Percentiles rank a stretch among this genome's conserved stretches.
phyloP scores from a whole-genome alignment of 371 early-diverging fungal species.

The Batrachochytrium dendrobatidis region DNA sequence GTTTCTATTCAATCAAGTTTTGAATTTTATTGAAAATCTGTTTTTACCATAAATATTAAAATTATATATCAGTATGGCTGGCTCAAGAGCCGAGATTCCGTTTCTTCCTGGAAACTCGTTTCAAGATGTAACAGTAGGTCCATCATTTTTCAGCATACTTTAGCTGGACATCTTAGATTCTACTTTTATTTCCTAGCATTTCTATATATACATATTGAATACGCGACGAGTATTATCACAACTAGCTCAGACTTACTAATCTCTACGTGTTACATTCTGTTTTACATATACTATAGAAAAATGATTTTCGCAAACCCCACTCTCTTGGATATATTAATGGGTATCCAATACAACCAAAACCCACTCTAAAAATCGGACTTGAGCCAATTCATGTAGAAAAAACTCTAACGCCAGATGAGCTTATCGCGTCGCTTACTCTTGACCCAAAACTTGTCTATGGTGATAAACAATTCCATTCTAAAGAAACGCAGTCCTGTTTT shows the following conservation, averaged over 20 bases:
- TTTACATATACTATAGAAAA: no score
- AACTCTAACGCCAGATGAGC: constrained; percentile 17
- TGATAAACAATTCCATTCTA: constrained; percentile 19
- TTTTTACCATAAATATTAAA: neutral
- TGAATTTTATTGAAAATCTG: neutral
- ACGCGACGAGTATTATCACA: no score
- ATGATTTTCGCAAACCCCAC: constrained; percentile 42
- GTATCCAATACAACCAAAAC: constrained; percentile 34
- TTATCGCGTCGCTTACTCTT: constrained; percentile 20
- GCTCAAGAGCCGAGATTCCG: constrained; percentile 28
- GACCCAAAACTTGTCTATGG: constrained; percentile 40
- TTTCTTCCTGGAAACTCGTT: constrained; percentile 49
- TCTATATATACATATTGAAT: no score
- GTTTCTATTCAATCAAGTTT: no score
- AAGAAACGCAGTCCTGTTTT: constrained; percentile 18
- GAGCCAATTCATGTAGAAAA: constrained; percentile 14
- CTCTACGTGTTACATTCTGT: no score
- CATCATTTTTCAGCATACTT: neutral
- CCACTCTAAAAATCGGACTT: constrained; percentile 29
- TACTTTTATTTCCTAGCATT: no score
- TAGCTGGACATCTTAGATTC: no score
- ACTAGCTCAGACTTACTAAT: no score
- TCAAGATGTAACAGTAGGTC: constrained; percentile 35
- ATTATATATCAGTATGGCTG: neutral
- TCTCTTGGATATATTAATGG: constrained; percentile 43